Percentiles rank a stretch among this genome's conserved stretches.
These are phyloP conservation scores for Hydnomerulius pinastri DNA, from an alignment of 768 basidiomycete genomes.

Conservation along the genomic window DNA sequence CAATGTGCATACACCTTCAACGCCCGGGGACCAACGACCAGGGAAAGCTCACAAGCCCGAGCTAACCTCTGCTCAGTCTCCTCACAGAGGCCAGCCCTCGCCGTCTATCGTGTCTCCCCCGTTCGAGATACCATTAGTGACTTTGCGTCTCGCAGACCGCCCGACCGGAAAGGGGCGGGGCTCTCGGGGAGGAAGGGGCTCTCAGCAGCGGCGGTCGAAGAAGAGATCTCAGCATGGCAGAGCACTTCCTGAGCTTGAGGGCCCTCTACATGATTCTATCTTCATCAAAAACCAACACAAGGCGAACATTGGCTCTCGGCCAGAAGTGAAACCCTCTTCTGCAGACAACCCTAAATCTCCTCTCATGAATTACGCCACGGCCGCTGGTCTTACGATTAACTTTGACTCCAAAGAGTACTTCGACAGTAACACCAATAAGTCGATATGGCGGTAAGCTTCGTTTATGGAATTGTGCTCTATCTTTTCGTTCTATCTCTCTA, in stretches of 20 bases:
- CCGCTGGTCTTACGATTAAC: constrained; percentile 11
- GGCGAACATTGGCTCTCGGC: constrained; percentile 8
- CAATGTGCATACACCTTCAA: constrained; percentile 13
- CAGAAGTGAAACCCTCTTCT: constrained; percentile 29
- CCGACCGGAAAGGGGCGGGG: constrained; percentile 1
- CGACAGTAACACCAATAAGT: constrained; percentile 11
- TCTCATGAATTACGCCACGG: constrained; percentile 42
- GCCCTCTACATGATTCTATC: constrained; percentile 38
- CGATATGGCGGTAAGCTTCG: constrained; percentile 24
- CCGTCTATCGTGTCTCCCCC: constrained; percentile 16
- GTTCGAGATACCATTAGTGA: constrained; percentile 28
- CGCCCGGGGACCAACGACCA: constrained; percentile 13
- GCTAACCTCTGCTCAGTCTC: neutral
- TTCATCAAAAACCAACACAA: constrained; percentile 32
- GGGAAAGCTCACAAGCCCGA: constrained; percentile 20
- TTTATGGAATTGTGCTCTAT: neutral
- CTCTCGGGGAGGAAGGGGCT: too few relatives aligned
- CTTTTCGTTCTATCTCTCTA: neutral
- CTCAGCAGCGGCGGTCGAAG: constrained; percentile 1
- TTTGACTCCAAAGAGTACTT: constrained; percentile 17
- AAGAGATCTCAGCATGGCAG: constrained; percentile 1
- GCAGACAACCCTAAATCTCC: constrained; percentile 54
- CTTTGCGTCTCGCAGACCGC: constrained; percentile 2
- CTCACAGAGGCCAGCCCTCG: constrained; percentile 11
- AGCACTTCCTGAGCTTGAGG: constrained; percentile 20